These are phyloP conservation scores for Colletotrichum sp. DNA, from an alignment of 2,329 filamentous ascomycete genomes.

Conservation along the genomic window DNA sequence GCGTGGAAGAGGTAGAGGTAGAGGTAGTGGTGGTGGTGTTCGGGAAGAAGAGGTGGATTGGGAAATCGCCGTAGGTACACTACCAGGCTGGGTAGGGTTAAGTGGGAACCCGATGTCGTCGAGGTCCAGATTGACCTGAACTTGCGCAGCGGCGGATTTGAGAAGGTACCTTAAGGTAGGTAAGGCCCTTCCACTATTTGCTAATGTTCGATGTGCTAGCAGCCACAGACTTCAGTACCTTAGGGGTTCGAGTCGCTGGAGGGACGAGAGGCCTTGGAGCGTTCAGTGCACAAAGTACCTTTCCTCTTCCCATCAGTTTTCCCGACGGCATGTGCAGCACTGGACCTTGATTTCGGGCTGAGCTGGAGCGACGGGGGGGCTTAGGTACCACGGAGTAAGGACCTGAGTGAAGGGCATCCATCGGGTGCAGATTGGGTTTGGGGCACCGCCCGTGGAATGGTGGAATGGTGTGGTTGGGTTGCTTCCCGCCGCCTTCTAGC, in stretches of 20 bases:
- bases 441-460: neutral
- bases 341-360: neutral
- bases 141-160: slow-evolving; percentile 7
- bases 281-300: neutral
- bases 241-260: neutral
- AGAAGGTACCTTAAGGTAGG: neutral
- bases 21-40: neutral
- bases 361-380: neutral
- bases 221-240: neutral
- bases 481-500: neutral
- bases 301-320: neutral
- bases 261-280: neutral
- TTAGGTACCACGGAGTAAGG: too few species aligned
- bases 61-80: neutral
- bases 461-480: neutral
- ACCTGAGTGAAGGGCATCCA: neutral
- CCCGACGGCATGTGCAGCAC: neutral
- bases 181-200: neutral
- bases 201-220: neutral
- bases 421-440: neutral
- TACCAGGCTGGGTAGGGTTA: neutral
- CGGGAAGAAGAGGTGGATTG: neutral
- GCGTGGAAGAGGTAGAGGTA: neutral
- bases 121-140: slow-evolving; percentile 5
- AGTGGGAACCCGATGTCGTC: slow-evolving; percentile 3